Conservation (phyloP, 768 basidiomycete genomes). For the Boletus speciosus region DNA sequence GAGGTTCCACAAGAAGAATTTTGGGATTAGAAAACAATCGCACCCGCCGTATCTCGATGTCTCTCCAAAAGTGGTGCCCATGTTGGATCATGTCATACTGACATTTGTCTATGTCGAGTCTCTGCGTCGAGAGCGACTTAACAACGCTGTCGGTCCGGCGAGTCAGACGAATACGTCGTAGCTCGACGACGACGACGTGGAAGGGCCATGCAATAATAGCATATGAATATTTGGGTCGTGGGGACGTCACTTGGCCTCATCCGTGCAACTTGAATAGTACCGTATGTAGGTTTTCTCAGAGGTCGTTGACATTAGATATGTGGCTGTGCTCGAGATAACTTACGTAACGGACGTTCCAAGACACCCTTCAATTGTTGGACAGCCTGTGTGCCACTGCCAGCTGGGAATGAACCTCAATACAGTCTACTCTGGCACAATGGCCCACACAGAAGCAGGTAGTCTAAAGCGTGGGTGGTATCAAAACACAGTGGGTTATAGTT, state of each 20-base stretch:
- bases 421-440: too few relatives aligned
- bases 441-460: too few relatives aligned
- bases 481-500: too few relatives aligned
- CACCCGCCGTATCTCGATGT: constrained; percentile 28
- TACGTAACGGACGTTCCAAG: too few relatives aligned
- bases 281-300: too few relatives aligned
- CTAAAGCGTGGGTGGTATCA: too few relatives aligned
- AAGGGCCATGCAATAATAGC: background rate
- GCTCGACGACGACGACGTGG: background rate
- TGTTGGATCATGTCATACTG: constrained; percentile 28
- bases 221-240: background rate
- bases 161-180: background rate
- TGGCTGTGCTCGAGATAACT: too few relatives aligned
- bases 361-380: too few relatives aligned
- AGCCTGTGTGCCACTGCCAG: too few relatives aligned
- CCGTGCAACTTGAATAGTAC: background rate
- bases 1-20: constrained; percentile 25
- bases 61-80: constrained; percentile 14
- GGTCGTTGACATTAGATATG: too few relatives aligned
- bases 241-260: background rate
- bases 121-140: constrained; percentile 20
- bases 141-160: background rate
- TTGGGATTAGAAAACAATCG: constrained; percentile 17
- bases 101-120: constrained; percentile 29
- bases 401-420: too few relatives aligned